Percentiles rank a stretch among this genome's conserved stretches.
Evolutionary conservation across 371 early-diverging fungal genomes (phyloP).

Genomic region (Lichtheimia corymbifera): DNA sequence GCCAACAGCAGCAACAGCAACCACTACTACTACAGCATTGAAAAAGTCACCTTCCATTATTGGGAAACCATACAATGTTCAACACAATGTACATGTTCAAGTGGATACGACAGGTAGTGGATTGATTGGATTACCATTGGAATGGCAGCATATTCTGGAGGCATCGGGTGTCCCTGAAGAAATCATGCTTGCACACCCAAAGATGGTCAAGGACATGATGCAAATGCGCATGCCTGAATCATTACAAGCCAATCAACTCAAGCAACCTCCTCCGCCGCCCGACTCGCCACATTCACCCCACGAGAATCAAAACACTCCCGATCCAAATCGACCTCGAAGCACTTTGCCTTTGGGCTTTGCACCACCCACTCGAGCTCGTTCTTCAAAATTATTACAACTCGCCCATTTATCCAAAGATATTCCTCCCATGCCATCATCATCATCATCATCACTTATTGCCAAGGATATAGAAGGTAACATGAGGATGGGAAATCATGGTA

Average conservation of each 20-base stretch:
- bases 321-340: constrained; percentile 9
- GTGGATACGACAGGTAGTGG: constrained; percentile 46
- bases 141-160: constrained; percentile 59
- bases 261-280: constrained; percentile 6
- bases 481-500: neutral
- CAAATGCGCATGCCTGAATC: constrained; percentile 57
- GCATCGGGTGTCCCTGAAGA: constrained; percentile 57
- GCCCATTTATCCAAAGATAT: constrained; percentile 6
- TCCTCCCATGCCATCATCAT: neutral
- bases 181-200: constrained; percentile 53
- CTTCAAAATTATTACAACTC: constrained; percentile 39
- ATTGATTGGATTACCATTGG: constrained; percentile 56
- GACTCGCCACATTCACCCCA: constrained; percentile 29
- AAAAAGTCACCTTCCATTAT: constrained; percentile 34
- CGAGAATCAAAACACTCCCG: constrained; percentile 15
- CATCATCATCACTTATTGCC: neutral
- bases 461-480: neutral
- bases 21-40: neutral
- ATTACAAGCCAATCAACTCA: constrained; percentile 25
- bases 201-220: constrained; percentile 55
- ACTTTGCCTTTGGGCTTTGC: constrained; percentile 46
- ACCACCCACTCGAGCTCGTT: constrained; percentile 46
- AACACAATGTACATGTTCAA: constrained; percentile 65
- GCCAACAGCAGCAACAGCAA: neutral
- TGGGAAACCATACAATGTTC: constrained; percentile 65